Conservation (phyloP, 2,329 filamentous ascomycete genomes). For the Nothophaeocryptopus gaeumannii region DNA sequence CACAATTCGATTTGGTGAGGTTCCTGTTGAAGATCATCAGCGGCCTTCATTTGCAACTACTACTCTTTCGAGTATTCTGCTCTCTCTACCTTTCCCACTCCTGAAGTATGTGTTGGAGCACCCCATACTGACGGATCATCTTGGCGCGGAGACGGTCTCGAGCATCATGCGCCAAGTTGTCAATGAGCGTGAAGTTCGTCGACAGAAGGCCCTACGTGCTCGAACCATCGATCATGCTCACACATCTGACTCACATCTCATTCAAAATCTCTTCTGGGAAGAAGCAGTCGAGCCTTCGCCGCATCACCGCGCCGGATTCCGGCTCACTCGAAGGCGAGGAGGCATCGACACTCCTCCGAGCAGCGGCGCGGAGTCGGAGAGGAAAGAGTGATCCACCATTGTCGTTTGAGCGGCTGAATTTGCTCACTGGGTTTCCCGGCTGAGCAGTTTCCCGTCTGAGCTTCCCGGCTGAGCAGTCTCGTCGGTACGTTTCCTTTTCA, state of each 20-base stretch:
- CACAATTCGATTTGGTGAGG: conserved; percentile 70
- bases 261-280: conserved; percentile 31
- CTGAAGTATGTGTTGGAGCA: conserved; percentile 66
- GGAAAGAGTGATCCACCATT: conserved; percentile 12
- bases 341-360: conserved; percentile 34
- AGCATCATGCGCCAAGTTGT: conserved; percentile 43
- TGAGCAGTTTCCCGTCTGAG: conserved; percentile 3
- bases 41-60: conserved; percentile 41
- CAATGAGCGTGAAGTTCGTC: conserved; percentile 42
- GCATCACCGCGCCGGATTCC: conserved; percentile 39
- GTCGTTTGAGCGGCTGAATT: neutral
- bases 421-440: conserved; percentile 2
- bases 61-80: conserved; percentile 62
- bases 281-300: conserved; percentile 39
- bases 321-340: conserved; percentile 30
- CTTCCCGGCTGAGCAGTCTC: conserved; percentile 1
- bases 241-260: conserved; percentile 8
- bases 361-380: conserved; percentile 25
- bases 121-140: conserved; percentile 49
- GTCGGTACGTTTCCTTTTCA: conserved; percentile 12
- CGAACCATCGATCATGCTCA: conserved; percentile 13
- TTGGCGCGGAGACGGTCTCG: conserved; percentile 40
- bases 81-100: conserved; percentile 67
- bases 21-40: conserved; percentile 48
- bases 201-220: conserved; percentile 30